These are phyloP conservation scores for Casuarina glauca DNA, from an alignment of 306 rosid species.

Conservation along the genomic window DNA sequence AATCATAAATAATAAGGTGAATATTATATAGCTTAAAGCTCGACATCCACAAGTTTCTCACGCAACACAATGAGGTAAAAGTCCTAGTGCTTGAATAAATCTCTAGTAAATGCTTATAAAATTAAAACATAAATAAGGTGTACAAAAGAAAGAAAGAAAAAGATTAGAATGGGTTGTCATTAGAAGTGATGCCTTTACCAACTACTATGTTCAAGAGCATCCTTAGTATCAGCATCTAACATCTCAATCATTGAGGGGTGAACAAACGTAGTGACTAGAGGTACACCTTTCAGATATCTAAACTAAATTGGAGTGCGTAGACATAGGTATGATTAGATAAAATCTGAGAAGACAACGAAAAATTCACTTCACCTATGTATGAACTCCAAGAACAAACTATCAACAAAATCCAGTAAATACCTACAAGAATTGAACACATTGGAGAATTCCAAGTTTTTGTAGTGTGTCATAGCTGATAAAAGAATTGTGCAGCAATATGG, in stretches of 20 bases:
- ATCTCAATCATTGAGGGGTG: constrained; percentile 91
- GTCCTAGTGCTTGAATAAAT: no score
- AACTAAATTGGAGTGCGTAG: constrained; percentile 73
- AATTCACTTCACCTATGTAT: no score
- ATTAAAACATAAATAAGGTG: constrained; percentile 10
- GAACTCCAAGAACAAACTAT: no score
- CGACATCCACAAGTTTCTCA: background rate
- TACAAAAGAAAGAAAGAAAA: background rate
- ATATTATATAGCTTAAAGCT: background rate
- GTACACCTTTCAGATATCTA: constrained; percentile 93
- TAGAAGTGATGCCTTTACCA: constrained; percentile 59
- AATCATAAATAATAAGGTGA: background rate
- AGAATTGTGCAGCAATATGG: constrained; percentile 67
- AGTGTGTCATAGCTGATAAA: constrained; percentile 75
- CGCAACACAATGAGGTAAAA: background rate
- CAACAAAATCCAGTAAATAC: no score
- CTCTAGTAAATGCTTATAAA: constrained; percentile 3
- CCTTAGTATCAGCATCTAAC: constrained; percentile 90
- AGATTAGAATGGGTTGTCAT: background rate
- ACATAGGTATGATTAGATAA: constrained; percentile 47
- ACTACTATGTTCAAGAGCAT: constrained; percentile 81
- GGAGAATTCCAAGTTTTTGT: constrained; percentile 64
- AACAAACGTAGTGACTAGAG: constrained; percentile 73
- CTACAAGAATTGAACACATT: no score
- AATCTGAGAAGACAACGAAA: constrained; percentile 24